Conservation (phyloP, 345 rosid species). For the Theobroma cacao region DNA sequence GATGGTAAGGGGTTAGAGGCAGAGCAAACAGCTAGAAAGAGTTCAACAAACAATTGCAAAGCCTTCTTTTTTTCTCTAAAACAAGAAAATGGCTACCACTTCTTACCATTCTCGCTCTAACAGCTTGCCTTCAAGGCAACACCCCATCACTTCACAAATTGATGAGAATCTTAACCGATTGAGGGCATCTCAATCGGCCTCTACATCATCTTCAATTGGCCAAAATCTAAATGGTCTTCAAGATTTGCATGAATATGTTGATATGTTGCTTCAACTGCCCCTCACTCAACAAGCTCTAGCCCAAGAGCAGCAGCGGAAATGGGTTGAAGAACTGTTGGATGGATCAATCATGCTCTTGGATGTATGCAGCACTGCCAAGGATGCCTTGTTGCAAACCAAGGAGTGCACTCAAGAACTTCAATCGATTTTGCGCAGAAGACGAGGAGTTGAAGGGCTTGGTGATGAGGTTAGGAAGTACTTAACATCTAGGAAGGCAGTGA, state of each 20-base stretch:
- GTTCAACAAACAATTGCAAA: background rate
- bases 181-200: conserved; percentile 22
- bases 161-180: conserved; percentile 28
- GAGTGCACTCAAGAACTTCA: conserved; percentile 30
- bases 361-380: conserved; percentile 29
- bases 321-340: conserved; percentile 26
- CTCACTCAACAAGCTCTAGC: conserved; percentile 22
- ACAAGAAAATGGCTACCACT: conserved; percentile 1
- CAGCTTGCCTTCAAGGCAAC: conserved; percentile 36
- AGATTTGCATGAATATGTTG: conserved; percentile 31
- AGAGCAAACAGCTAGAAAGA: background rate
- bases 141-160: conserved; percentile 31
- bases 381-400: conserved; percentile 33
- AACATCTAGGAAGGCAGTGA: conserved; percentile 38
- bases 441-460: conserved; percentile 17
- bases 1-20: background rate
- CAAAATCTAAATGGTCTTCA: conserved; percentile 25
- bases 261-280: conserved; percentile 30
- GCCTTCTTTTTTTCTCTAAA: background rate
- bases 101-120: conserved; percentile 38
- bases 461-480: conserved; percentile 37
- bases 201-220: conserved; percentile 21
- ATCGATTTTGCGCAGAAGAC: conserved; percentile 33
- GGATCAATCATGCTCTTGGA: conserved; percentile 32
- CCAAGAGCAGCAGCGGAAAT: conserved; percentile 18